phyloP scores from a whole-genome alignment of 257 asterid species.

The Jacaranda copaia region DNA sequence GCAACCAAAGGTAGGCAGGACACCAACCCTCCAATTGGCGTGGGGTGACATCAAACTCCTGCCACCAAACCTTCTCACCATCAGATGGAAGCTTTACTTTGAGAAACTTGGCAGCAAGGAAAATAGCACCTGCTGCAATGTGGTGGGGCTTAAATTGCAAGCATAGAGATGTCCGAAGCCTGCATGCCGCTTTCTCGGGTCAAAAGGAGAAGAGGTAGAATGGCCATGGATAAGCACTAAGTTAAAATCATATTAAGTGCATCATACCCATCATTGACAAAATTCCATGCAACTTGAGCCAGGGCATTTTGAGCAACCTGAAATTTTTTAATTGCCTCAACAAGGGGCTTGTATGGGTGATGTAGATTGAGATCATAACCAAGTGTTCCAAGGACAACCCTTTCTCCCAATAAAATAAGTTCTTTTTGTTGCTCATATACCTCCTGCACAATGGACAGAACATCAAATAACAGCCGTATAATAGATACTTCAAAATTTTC shows the following conservation, averaged over 20 bases:
- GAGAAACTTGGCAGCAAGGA: constrained; percentile 86
- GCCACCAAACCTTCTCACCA: constrained; percentile 88
- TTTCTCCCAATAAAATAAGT: constrained; percentile 79
- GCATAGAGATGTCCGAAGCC: constrained; percentile 89
- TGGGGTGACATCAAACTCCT: constrained; percentile 88
- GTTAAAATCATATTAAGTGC: constrained; percentile 31
- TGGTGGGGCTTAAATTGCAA: constrained; percentile 94
- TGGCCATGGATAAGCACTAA: constrained; percentile 52
- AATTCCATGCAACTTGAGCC: constrained; percentile 99
- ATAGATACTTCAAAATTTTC: background rate
- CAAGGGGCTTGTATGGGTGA: constrained; percentile 97
- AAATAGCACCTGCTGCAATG: constrained; percentile 90
- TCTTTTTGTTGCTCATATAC: constrained; percentile 94
- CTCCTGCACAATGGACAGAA: constrained; percentile 64
- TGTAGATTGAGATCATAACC: constrained; percentile 83
- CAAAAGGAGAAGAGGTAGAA: constrained; percentile 62
- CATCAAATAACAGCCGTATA: constrained; percentile 25
- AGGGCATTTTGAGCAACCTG: constrained; percentile 92
- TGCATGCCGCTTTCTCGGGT: constrained; percentile 76
- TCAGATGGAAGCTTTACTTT: constrained; percentile 88
- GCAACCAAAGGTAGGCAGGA: constrained; percentile 47
- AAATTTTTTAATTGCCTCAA: constrained; percentile 89
- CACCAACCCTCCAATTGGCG: constrained; percentile 87
- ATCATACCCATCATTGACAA: constrained; percentile 97
- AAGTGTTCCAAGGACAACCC: constrained; percentile 89